Percentiles rank a stretch among this genome's conserved stretches.
phyloP scores from a whole-genome alignment of 345 rosid species.

The Melastoma malabathricum region DNA sequence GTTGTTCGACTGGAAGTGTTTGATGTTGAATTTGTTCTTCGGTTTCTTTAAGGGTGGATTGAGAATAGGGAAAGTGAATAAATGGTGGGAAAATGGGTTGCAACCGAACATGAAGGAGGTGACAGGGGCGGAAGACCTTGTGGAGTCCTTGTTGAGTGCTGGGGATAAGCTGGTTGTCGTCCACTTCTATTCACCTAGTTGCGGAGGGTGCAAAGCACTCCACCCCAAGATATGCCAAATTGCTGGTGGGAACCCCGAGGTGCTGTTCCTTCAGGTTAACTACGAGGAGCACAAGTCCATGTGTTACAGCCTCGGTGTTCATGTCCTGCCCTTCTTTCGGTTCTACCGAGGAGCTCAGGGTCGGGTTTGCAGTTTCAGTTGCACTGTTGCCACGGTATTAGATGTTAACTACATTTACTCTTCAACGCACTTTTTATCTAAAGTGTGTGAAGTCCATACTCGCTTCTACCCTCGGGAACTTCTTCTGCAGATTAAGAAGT shows the following conservation, averaged over 20 bases:
- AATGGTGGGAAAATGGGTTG: conserved; percentile 86
- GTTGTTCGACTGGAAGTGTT: no score
- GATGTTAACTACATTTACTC: no score
- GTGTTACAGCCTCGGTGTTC: conserved; percentile 88
- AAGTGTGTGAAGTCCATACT: no score
- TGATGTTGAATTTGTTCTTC: no score
- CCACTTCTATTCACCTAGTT: conserved; percentile 95
- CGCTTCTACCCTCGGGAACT: no score
- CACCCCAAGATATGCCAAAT: conserved; percentile 95
- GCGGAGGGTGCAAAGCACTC: conserved; percentile 96
- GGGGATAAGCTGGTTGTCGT: conserved; percentile 80
- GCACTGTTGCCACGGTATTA: conserved; percentile 86
- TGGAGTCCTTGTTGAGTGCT: conserved; percentile 44
- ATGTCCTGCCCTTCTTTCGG: conserved; percentile 84
- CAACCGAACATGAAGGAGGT: conserved; percentile 80
- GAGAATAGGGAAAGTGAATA: conserved; percentile 41
- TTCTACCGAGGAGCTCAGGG: conserved; percentile 86
- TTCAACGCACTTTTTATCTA: no score
- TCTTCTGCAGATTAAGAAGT: conserved; percentile 72
- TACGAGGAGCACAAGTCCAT: conserved; percentile 92
- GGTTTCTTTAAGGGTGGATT: conserved; percentile 23
- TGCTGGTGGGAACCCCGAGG: conserved; percentile 72
- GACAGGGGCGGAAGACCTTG: conserved; percentile 71
- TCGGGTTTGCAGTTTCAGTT: conserved; percentile 89
- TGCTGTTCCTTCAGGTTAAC: conserved; percentile 76